Evolutionary conservation across 495 filamentous ascomycete species (phyloP).

Genomic region (Bryoglossum gracile): DNA sequence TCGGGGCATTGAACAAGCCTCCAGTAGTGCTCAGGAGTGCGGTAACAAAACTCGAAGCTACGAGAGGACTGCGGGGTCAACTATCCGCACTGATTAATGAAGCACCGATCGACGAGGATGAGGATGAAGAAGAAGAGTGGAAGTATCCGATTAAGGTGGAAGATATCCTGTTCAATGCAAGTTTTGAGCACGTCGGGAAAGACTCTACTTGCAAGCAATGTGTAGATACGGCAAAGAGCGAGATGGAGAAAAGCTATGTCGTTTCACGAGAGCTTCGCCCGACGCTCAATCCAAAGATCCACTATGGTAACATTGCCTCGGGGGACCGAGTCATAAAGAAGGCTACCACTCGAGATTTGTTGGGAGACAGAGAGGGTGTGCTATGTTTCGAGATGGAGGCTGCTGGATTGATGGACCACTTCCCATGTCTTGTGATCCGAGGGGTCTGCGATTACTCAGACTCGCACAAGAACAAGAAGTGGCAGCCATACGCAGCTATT

Average conservation of each 20-base stretch:
- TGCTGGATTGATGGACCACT: conserved; percentile 24
- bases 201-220: no score
- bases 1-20: conserved; percentile 30
- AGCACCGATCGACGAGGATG: background rate
- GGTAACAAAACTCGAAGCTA: conserved; percentile 19
- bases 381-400: conserved; percentile 34
- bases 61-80: conserved; percentile 34
- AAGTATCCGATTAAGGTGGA: background rate
- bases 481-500: conserved; percentile 33
- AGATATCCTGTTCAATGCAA: background rate
- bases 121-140: conserved; percentile 6
- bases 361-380: conserved; percentile 14
- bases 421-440: conserved; percentile 26
- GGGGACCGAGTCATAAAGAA: conserved; percentile 23
- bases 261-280: conserved; percentile 18
- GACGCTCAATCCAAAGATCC: conserved; percentile 24
- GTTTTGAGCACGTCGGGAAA: no score
- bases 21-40: conserved; percentile 6
- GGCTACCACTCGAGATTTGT: conserved; percentile 11
- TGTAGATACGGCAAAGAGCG: background rate
- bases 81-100: conserved; percentile 21
- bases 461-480: conserved; percentile 32
- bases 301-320: conserved; percentile 29
- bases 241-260: background rate
- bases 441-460: conserved; percentile 37